Base-by-base conservation (phyloP, 2,329 filamentous ascomycete species). In the Leptographium galeiforme region DNA sequence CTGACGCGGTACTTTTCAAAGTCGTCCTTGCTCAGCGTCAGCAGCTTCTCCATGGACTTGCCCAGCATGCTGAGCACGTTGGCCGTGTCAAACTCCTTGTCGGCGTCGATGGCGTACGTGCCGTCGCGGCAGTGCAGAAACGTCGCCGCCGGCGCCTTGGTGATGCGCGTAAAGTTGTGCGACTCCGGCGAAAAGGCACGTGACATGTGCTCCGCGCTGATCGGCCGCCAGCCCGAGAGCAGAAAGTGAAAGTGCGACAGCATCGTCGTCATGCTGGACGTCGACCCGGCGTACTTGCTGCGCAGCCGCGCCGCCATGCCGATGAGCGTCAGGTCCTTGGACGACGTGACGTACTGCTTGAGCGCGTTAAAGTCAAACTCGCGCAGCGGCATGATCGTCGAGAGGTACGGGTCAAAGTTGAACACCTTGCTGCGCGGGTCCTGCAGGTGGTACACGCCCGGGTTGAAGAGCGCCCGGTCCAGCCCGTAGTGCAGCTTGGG, bases 361-460 rank as follows among this genome's bases (percentile, higher is more conserved):
- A 98, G 68, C 4, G 89, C 83, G 55, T 87, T 78, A 66, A 95
- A 98, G 63, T 98, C 88, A 63, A 98, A 98, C 63, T 98, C 88
- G 2, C 79, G 73, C 16, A 93, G 83, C 2, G 93, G 90, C 89
- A 97, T 97, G 61, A 98, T 94, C 51, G 82, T 82, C 56, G 89
- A 81, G 19, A 98, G 76, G 63, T 96, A 96, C 0, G 94, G 93
- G 64, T 98, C 91, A 62, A 98, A 98, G 66, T 98, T 98, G 75
- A 82, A 98, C 8, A 97, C 89, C 18, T 82, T 78, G 41, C 91
- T 89, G 55, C 88, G 80, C 30, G 85, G 82, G 65, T 98, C 93
- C 67, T 95, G 90, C 51, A 98, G 77, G 50, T 88, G 84, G 66
- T 96, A 95, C 40, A 96, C 87, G 25, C 93, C 90, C 2, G 85